These are phyloP conservation scores for Exophiala sp. DNA, from an alignment of 2,329 filamentous ascomycete species.

Conservation along the genomic window DNA sequence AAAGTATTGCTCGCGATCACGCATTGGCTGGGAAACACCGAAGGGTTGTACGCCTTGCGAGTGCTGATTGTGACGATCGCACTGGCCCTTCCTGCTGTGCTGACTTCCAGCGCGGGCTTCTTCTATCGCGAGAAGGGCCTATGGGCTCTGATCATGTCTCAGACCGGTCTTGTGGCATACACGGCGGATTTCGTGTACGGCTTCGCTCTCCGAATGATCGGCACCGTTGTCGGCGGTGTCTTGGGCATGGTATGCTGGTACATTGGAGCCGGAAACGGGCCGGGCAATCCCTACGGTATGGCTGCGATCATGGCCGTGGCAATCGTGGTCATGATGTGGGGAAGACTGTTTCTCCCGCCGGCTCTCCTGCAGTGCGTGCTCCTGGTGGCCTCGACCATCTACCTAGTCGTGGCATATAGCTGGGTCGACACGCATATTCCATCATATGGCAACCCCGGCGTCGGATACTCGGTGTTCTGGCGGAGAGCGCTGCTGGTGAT, in stretches of 20 bases:
- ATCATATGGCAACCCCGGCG: constrained; percentile 44
- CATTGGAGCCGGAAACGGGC: constrained; percentile 45
- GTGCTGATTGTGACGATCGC: constrained; percentile 47
- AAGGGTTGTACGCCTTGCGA: constrained; percentile 45
- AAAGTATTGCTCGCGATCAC: constrained; percentile 32
- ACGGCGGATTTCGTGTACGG: constrained; percentile 49
- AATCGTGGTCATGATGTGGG: constrained; percentile 34
- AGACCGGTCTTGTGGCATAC: constrained; percentile 46
- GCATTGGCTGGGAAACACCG: constrained; percentile 41
- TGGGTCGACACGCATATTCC: constrained; percentile 42
- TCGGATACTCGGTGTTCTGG: constrained; percentile 48
- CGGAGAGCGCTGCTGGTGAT: constrained; percentile 37
- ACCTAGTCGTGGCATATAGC: constrained; percentile 45
- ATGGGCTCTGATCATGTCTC: constrained; percentile 50
- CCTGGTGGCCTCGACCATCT: constrained; percentile 42
- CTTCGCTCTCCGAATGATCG: constrained; percentile 38
- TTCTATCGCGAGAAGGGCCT: constrained; percentile 50
- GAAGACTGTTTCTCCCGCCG: constrained; percentile 33
- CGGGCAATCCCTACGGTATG: constrained; percentile 48
- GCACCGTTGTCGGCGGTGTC: constrained; percentile 45
- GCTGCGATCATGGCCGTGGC: constrained; percentile 39
- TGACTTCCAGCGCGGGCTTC: constrained; percentile 45
- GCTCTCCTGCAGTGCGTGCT: constrained; percentile 34
- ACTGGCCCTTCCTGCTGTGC: constrained; percentile 38
- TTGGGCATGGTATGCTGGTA: constrained; percentile 49